These are phyloP conservation scores for Tuber microsphaerosporum DNA, from an alignment of 495 filamentous ascomycete genomes.

Conservation along the genomic window DNA sequence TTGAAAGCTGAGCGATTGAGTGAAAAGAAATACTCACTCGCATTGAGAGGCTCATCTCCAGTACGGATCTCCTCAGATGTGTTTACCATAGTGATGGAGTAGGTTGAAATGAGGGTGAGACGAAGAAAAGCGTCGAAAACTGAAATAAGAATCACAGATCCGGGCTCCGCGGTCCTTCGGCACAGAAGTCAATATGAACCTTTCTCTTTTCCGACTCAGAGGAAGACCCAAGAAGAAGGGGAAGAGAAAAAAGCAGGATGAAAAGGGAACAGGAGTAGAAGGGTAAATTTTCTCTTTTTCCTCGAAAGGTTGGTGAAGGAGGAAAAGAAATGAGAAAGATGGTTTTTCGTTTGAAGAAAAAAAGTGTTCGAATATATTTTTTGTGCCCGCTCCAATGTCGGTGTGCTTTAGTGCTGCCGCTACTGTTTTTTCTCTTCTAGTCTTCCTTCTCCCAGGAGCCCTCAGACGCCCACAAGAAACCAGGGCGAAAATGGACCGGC, in stretches of 20 bases:
- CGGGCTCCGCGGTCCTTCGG: background rate
- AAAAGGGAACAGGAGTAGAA: background rate
- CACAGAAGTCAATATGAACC: background rate
- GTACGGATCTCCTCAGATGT: slow-evolving; percentile 43
- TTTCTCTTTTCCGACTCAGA: background rate
- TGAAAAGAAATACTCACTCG: slow-evolving; percentile 33
- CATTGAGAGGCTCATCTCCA: slow-evolving; percentile 47
- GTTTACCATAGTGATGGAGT: slow-evolving; percentile 32
- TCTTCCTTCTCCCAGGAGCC: background rate
- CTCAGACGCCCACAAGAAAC: background rate
- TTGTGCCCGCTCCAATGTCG: background rate
- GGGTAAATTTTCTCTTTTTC: slow-evolving; percentile 7
- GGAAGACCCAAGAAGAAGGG: background rate
- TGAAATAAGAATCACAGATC: background rate
- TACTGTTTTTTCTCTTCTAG: background rate
- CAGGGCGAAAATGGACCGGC: background rate
- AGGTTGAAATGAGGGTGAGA: slow-evolving; percentile 1
- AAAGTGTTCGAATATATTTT: background rate
- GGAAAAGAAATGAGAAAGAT: background rate
- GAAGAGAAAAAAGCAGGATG: background rate
- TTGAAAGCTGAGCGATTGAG: background rate
- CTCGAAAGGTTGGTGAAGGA: background rate
- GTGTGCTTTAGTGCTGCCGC: background rate
- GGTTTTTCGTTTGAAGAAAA: background rate
- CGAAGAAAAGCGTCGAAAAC: background rate